Base-by-base conservation (phyloP, 1,284 basidiomycete species). In the Sutorius eximius region DNA sequence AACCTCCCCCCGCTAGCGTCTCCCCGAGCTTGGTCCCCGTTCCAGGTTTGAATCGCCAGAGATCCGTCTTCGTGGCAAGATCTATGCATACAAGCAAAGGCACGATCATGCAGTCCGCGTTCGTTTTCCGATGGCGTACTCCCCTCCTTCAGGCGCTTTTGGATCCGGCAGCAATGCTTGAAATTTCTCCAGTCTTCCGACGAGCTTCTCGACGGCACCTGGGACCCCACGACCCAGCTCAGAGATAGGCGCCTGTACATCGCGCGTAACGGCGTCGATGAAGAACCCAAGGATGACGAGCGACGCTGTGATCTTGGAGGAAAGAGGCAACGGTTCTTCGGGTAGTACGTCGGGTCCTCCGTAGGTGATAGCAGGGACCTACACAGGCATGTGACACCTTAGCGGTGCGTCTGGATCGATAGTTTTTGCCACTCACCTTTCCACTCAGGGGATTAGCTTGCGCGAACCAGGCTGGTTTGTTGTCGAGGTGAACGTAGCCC, bases 291-390 rank as follows among this genome's bases (percentile, higher is more conserved):
- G 15, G 33, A 34, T 34, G n/a, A n/a, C n/a, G n/a, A 24, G 22
- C 22, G 22, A 24, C 22, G 2, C 86, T 11, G 80, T 75, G 57
- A 88, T 68, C 71, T 86, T 86, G 50, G 66, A 61, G 0, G 83
- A 82, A 18, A 82, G 77, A 0, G 82, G 77, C 5, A 82, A 81
- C 1, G 83, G 86, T n/a, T 36, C 34, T n/a, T 36, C 34, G 16
- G 34, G 34, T 36, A 16, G 34, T 13, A 36, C 34, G 34, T 36
- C n/a, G 34, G 34, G 34, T 36, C 22, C 22, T 24, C 22, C 22
- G 22, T 24, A 24, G 22, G 3, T 24, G 22, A 24, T 24, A 24
- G 3, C 22, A 24, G 5, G 22, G 22, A 24, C 22, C 22, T 24
- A 24, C 22, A 5, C 22, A 24, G 5, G 22, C 22, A 5, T 24